Conservation (phyloP, 768 basidiomycete genomes). For the Cantharellus cinnabarinus region DNA sequence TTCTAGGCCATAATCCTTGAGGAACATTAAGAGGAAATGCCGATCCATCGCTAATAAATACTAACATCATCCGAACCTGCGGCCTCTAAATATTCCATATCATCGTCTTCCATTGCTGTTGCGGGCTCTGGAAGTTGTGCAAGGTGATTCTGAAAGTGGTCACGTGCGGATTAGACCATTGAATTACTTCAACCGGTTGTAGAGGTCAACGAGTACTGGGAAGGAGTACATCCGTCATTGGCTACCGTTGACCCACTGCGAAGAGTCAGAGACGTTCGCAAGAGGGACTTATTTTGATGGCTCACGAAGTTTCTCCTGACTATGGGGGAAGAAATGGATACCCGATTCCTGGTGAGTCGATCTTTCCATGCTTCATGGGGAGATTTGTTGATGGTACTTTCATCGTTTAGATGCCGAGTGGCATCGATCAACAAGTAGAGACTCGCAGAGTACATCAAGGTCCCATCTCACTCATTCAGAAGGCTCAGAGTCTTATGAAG, state of each 20-base stretch:
- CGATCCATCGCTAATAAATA: neutral
- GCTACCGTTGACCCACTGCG: too few relatives aligned
- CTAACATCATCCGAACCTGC: conserved; percentile 66
- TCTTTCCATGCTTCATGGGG: too few relatives aligned
- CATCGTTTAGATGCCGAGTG: neutral
- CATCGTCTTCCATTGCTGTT: conserved; percentile 67
- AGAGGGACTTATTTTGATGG: too few relatives aligned
- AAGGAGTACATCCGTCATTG: too few relatives aligned
- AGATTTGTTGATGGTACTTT: neutral
- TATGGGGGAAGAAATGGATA: too few relatives aligned
- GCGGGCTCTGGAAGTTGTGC: neutral
- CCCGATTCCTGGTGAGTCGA: too few relatives aligned
- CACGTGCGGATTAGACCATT: too few relatives aligned
- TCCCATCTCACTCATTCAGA: neutral
- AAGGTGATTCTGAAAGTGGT: too few relatives aligned
- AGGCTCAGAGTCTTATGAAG: neutral
- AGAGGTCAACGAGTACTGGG: too few relatives aligned
- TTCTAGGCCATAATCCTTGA: conserved; percentile 77
- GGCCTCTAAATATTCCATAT: conserved; percentile 78
- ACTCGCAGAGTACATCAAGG: neutral
- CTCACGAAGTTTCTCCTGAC: too few relatives aligned
- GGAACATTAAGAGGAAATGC: conserved; percentile 2
- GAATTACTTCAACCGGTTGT: too few relatives aligned
- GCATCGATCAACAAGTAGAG: neutral
- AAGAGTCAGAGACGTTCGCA: too few relatives aligned